Evolutionary conservation across 1,284 basidiomycete species (phyloP), one percentile per base, ranked within the genome.

Genomic region (Entoloma clypeatum): DNA sequence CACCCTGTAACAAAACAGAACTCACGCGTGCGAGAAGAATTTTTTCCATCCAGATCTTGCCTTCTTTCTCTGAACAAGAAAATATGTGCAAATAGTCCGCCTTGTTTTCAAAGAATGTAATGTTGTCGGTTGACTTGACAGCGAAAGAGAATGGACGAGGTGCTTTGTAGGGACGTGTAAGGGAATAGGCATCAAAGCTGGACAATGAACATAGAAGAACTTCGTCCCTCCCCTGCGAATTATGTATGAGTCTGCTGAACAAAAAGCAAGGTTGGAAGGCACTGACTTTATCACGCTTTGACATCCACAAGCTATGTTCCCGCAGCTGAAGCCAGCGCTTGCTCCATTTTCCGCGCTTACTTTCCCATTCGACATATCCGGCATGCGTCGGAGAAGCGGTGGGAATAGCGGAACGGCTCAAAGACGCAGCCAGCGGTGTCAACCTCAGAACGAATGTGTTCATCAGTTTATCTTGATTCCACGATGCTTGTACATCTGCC

Each of bases 321-420:
- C 85, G 75, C 19, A 94, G 74, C 56, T 86, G 80, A 54, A 95
- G 69, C 78, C 82, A 93, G 19, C 90, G 77, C 63, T 93, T 95
- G 45, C 71, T 81, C 92, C 92, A 96, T 63, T 94, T 94, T 27
- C 91, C 91, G 45, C 83, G 79, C 65, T 92, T 93, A 39, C 71
- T 72, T 67, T 94, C 88, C 72, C 82, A 85, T 60, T 93, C 86
- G 11, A 94, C 77, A 59, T 81, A 92, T 4, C 82, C 81, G 30
- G 79, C 74, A 56, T 76, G 69, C 16, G 68, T 74, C 4, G 90
- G 90, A 3, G 86, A 80, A 49, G 73, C 79, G 1, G 75, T 65
- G 5, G 88, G 88, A 29, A 92, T 74, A 32, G 75, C 75, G 37
- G 75, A 72, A 46, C 69, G 71, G 53, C 75, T 74, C 22, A 91